A percentile compares a stretch with the other conserved stretches of the same genome.
Conservation (phyloP, 2,329 filamentous ascomycete genomes). For the Pseudopyricularia javanii region DNA sequence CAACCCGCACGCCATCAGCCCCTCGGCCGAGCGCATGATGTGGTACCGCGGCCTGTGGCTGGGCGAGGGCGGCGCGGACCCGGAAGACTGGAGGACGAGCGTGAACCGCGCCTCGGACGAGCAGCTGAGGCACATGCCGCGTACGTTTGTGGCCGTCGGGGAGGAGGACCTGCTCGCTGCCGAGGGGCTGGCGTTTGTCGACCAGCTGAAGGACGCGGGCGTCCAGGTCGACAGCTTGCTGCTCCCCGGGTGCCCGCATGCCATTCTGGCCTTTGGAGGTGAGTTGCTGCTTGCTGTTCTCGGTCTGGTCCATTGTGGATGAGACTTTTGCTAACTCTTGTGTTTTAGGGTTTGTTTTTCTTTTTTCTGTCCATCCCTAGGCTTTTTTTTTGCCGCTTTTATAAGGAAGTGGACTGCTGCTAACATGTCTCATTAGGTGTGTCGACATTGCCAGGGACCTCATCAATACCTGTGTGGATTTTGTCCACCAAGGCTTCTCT, state of each 20-base stretch:
- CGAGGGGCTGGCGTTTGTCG: conserved; percentile 16
- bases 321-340: background rate
- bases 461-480: background rate
- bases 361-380: background rate
- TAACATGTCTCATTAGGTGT: background rate
- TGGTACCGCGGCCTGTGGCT: conserved; percentile 22
- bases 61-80: conserved; percentile 10
- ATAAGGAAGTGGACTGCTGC: background rate
- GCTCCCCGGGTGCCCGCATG: conserved; percentile 6
- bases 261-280: background rate
- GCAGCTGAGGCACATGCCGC: conserved; percentile 14
- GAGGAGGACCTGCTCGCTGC: conserved; percentile 19
- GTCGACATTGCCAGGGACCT: background rate
- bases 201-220: conserved; percentile 10
- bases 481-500: background rate
- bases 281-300: background rate
- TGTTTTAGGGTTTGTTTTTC: background rate
- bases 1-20: background rate
- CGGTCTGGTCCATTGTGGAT: background rate
- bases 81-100: conserved; percentile 16
- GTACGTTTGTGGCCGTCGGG: conserved; percentile 17
- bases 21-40: conserved; percentile 12
- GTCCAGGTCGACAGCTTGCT: conserved; percentile 10
- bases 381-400: no score
- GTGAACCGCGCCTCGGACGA: conserved; percentile 14